Conservation (phyloP, 2,329 filamentous ascomycete species). For the Xylaria sp. region DNA sequence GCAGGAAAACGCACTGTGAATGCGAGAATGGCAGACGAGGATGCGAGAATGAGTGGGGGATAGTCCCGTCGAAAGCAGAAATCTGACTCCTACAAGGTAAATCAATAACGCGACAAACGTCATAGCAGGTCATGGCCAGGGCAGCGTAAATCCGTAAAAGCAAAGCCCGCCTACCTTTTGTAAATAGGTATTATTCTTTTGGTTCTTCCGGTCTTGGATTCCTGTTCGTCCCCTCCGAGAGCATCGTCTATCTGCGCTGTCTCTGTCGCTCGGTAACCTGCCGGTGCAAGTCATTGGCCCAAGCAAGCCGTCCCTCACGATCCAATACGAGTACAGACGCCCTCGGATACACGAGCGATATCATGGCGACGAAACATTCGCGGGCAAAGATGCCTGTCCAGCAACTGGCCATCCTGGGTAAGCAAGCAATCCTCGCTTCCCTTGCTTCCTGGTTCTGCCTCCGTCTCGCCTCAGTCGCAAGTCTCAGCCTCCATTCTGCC, state of each 20-base stretch:
- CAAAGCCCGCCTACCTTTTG: not conserved
- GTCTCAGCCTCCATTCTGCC: not conserved
- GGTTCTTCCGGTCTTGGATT: too few relatives aligned
- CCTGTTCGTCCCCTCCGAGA: not conserved
- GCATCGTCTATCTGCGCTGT: not conserved
- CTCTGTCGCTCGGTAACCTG: not conserved
- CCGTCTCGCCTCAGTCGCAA: not conserved
- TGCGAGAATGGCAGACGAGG: not conserved
- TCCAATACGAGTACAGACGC: not conserved
- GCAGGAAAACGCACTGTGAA: not conserved
- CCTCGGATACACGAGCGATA: not conserved
- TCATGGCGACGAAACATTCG: conserved; percentile 20
- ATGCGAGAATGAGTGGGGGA: not conserved
- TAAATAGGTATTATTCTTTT: too few relatives aligned
- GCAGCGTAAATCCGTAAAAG: not conserved
- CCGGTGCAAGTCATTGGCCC: not conserved
- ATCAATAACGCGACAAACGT: not conserved
- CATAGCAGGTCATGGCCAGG: not conserved
- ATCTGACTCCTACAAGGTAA: not conserved
- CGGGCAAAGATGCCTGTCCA: conserved; percentile 63
- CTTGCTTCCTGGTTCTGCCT: not conserved
- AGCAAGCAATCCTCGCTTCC: conserved; percentile 44
- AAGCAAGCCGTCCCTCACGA: not conserved
- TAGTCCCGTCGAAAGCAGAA: too few relatives aligned
- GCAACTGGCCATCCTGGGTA: conserved; percentile 75